These are phyloP conservation scores for Diplodia scrobiculata DNA, from an alignment of 2,329 filamentous ascomycete genomes.

Conservation along the genomic window DNA sequence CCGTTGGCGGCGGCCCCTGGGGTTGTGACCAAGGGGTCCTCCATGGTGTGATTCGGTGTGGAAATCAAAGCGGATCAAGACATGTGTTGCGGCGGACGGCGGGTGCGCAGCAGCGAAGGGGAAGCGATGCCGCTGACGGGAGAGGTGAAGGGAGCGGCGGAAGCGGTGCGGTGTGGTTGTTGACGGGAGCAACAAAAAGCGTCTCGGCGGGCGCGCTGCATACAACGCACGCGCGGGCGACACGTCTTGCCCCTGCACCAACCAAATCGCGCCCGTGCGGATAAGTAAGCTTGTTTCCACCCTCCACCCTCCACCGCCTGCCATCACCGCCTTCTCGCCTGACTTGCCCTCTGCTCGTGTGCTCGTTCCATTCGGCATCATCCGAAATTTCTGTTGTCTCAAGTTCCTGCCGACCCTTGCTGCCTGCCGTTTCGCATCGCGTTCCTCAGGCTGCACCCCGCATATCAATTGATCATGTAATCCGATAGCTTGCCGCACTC, in stretches of 20 bases:
- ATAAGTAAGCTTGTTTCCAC: conserved; percentile 14
- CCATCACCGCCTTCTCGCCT: conserved; percentile 21
- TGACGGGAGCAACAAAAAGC: conserved; percentile 21
- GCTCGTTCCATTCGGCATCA: background rate
- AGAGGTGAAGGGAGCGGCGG: conserved; percentile 5
- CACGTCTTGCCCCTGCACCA: conserved; percentile 13
- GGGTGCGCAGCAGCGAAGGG: background rate
- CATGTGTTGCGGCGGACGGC: conserved; percentile 11
- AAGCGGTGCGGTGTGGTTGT: conserved; percentile 14
- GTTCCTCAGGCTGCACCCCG: conserved; percentile 3
- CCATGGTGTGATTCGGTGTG: conserved; percentile 38
- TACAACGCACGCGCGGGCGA: conserved; percentile 14
- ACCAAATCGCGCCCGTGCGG: conserved; percentile 5
- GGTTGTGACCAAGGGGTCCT: conserved; percentile 44
- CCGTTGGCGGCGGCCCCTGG: conserved; percentile 47
- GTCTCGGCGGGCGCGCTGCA: conserved; percentile 8
- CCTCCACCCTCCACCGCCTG: conserved; percentile 9
- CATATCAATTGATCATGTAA: conserved; percentile 2
- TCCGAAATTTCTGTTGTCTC: conserved; percentile 5
- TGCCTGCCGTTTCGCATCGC: background rate
- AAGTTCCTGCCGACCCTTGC: background rate
- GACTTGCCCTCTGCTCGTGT: background rate
- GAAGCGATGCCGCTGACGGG: conserved; percentile 9
- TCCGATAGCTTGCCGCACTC: conserved; percentile 11
- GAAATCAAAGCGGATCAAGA: conserved; percentile 14